These are phyloP conservation scores for Psidium friedrichsthalianum DNA, from an alignment of 345 rosid genomes.

Conservation along the genomic window DNA sequence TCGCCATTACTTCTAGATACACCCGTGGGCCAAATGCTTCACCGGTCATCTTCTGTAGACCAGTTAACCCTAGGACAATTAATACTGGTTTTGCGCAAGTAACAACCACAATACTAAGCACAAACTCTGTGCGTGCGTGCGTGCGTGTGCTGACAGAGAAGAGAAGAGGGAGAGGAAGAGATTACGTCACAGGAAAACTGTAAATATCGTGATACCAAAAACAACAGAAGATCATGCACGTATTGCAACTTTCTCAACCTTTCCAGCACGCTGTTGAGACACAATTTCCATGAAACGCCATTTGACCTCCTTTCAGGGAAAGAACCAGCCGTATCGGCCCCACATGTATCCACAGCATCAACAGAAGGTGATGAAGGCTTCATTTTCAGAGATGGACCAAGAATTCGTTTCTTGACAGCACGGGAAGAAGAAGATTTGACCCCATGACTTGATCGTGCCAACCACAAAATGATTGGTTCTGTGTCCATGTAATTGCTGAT, in stretches of 20 bases:
- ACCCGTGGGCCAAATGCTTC: conserved; percentile 17
- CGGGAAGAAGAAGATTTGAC: conserved; percentile 41
- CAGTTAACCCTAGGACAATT: conserved; percentile 1
- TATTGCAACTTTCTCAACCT: conserved; percentile 11
- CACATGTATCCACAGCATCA: conserved; percentile 12
- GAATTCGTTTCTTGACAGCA: conserved; percentile 36
- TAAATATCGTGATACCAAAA: not conserved
- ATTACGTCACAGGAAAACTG: not conserved
- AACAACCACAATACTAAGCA: not conserved
- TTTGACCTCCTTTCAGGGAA: conserved; percentile 11
- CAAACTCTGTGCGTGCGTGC: not conserved
- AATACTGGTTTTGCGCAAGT: not conserved
- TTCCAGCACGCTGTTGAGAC: conserved; percentile 15
- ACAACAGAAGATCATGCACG: not conserved
- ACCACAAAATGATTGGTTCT: conserved; percentile 87
- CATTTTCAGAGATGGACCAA: conserved; percentile 8
- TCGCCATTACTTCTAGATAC: conserved; percentile 18
- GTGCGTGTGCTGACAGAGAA: not conserved
- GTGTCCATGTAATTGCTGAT: conserved; percentile 56
- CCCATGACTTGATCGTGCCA: conserved; percentile 38
- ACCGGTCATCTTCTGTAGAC: conserved; percentile 26
- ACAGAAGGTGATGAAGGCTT: conserved; percentile 5
- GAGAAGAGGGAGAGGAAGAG: not conserved
- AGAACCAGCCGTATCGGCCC: conserved; percentile 13
- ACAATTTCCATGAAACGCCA: conserved; percentile 19